Percentiles rank a stretch among this genome's conserved stretches.
These are phyloP conservation scores for Neurospora tetraspora DNA, from an alignment of 495 filamentous ascomycete species.

Conservation along the genomic window DNA sequence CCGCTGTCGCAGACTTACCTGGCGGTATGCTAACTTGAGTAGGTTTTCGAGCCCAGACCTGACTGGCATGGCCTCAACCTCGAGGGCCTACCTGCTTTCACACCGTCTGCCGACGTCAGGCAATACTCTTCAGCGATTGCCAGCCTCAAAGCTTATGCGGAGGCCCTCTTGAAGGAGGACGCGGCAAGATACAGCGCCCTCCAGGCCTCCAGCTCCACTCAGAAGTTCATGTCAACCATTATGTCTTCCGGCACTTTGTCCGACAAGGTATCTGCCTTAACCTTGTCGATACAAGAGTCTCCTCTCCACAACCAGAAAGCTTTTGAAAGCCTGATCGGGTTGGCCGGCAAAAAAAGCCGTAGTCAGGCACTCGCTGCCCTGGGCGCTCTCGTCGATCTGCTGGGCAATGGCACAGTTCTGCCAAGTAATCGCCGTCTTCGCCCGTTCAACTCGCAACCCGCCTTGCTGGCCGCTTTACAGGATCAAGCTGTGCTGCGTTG, in stretches of 20 bases:
- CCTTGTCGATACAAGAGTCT: conserved; percentile 88
- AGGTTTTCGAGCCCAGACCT: conserved; percentile 67
- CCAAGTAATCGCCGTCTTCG: conserved; percentile 73
- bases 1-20: neutral
- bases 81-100: conserved; percentile 40
- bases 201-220: conserved; percentile 58
- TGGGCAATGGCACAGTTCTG: conserved; percentile 76
- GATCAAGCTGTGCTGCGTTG: conserved; percentile 44
- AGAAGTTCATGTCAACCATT: conserved; percentile 91
- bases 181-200: conserved; percentile 46
- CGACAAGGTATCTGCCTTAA: conserved; percentile 92
- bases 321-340: conserved; percentile 66
- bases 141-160: conserved; percentile 67
- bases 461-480: conserved; percentile 58
- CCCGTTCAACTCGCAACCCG: conserved; percentile 70
- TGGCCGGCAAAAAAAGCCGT: conserved; percentile 83
- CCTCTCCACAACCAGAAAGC: conserved; percentile 85
- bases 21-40: neutral
- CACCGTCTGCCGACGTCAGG: conserved; percentile 32
- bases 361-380: conserved; percentile 90
- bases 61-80: conserved; percentile 75
- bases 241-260: conserved; percentile 94
- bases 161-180: conserved; percentile 64
- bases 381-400: conserved; percentile 83
- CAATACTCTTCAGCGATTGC: conserved; percentile 50